Percentiles rank a stretch among this genome's conserved stretches.
Conservation (phyloP, 345 rosid genomes). For the Pistacia integerrima region DNA sequence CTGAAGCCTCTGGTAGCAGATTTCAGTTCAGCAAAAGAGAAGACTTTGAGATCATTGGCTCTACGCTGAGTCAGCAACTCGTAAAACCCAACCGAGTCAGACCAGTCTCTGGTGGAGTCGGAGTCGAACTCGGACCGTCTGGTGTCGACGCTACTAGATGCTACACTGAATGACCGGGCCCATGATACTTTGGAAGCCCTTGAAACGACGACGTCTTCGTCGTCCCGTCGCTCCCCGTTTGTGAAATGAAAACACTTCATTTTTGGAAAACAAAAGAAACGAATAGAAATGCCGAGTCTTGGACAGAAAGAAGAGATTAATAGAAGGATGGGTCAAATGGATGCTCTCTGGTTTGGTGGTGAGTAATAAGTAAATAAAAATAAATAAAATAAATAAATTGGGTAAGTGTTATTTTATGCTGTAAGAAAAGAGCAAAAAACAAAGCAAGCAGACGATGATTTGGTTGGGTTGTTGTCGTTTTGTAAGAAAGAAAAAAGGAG, state of each 20-base stretch:
- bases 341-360: background rate
- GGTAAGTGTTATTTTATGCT: background rate
- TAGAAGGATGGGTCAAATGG: slow-evolving; percentile 7
- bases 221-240: slow-evolving; percentile 61
- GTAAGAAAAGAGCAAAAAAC: background rate
- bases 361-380: too few relatives aligned
- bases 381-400: too few relatives aligned
- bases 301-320: background rate
- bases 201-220: slow-evolving; percentile 42
- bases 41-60: slow-evolving; percentile 74
- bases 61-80: slow-evolving; percentile 65
- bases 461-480: slow-evolving; percentile 9
- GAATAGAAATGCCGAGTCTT: background rate
- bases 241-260: slow-evolving; percentile 99
- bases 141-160: slow-evolving; percentile 71
- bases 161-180: slow-evolving; percentile 93
- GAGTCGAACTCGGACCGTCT: slow-evolving; percentile 87
- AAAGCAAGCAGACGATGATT: background rate
- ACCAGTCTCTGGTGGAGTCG: slow-evolving; percentile 71
- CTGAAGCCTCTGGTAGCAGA: slow-evolving; percentile 81
- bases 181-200: slow-evolving; percentile 71
- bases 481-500: background rate
- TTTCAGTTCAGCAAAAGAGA: slow-evolving; percentile 76
- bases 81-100: slow-evolving; percentile 49
- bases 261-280: background rate